Conservation (phyloP, 2,329 filamentous ascomycete genomes). For the Epichloe sylvatica region DNA sequence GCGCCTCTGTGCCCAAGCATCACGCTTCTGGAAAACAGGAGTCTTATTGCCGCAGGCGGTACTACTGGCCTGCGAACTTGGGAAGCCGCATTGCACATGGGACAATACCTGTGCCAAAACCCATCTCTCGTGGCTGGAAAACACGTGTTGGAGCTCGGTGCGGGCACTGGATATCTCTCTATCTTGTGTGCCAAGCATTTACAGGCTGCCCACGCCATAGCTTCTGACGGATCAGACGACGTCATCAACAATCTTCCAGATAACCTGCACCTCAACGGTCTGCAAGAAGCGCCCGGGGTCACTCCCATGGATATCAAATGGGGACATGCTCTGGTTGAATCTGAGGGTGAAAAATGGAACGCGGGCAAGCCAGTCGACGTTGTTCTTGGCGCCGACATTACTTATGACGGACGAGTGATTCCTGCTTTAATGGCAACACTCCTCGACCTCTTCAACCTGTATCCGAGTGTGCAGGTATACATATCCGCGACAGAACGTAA, state of each 20-base stretch:
- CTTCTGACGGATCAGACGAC: slow-evolving; percentile 61
- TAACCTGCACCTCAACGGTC: slow-evolving; percentile 54
- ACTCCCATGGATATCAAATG: slow-evolving; percentile 45
- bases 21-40: slow-evolving; percentile 54
- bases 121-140: slow-evolving; percentile 34
- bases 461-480: slow-evolving; percentile 43
- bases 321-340: slow-evolving; percentile 46
- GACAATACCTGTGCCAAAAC: slow-evolving; percentile 48
- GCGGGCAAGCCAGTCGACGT: slow-evolving; percentile 39
- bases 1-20: slow-evolving; percentile 22
- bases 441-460: slow-evolving; percentile 43
- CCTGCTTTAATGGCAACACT: slow-evolving; percentile 52
- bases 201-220: slow-evolving; percentile 42
- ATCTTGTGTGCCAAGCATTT: slow-evolving; percentile 60
- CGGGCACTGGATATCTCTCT: slow-evolving; percentile 63
- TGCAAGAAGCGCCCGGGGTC: slow-evolving; percentile 36
- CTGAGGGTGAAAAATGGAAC: slow-evolving; percentile 41
- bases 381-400: slow-evolving; percentile 64
- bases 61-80: slow-evolving; percentile 69
- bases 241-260: slow-evolving; percentile 54
- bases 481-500: slow-evolving; percentile 62
- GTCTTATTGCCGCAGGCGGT: slow-evolving; percentile 53
- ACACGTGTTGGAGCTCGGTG: slow-evolving; percentile 56
- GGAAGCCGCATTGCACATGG: slow-evolving; percentile 66
- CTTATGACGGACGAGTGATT: slow-evolving; percentile 54